These are phyloP conservation scores for Chrysoporthe puriensis DNA, from an alignment of 2,329 filamentous ascomycete genomes.

Conservation along the genomic window DNA sequence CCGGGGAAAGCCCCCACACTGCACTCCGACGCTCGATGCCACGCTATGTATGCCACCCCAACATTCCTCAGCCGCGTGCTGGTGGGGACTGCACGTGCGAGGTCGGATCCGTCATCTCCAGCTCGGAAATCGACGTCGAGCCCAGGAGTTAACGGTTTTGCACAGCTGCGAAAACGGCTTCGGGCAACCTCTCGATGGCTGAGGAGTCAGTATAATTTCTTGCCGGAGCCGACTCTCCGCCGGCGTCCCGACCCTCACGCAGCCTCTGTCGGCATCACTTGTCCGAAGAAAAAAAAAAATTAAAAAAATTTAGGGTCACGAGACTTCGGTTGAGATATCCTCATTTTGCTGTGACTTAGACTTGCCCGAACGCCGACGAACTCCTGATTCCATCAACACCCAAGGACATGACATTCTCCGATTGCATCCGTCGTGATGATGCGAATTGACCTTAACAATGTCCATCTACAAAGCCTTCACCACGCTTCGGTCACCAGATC, in stretches of 20 bases:
- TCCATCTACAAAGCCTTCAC: not conserved
- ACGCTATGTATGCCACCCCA: not conserved
- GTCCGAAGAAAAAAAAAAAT: not conserved
- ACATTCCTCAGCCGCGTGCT: not conserved
- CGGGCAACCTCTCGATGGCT: not conserved
- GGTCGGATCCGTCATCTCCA: conserved; percentile 25
- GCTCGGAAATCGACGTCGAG: conserved; percentile 19
- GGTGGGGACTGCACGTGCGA: conserved; percentile 1
- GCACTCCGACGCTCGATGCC: not conserved
- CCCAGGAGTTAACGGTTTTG: conserved; percentile 6
- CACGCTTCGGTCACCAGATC: conserved; percentile 48
- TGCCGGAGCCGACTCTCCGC: not conserved
- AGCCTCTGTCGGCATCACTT: not conserved
- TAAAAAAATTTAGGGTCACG: not conserved
- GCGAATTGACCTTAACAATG: not conserved
- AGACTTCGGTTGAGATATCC: not conserved
- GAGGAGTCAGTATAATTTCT: conserved; percentile 11
- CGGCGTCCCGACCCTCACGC: not conserved
- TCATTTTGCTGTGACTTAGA: conserved; percentile 1
- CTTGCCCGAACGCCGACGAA: not conserved
- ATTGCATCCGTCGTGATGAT: not conserved
- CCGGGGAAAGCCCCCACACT: conserved; percentile 18
- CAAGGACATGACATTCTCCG: not conserved
- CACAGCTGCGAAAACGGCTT: conserved; percentile 24
- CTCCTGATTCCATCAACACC: not conserved